Evolutionary conservation across 2,329 filamentous ascomycete genomes (phyloP).

Genomic region (Stagonosporopsis cucurbitacearum): DNA sequence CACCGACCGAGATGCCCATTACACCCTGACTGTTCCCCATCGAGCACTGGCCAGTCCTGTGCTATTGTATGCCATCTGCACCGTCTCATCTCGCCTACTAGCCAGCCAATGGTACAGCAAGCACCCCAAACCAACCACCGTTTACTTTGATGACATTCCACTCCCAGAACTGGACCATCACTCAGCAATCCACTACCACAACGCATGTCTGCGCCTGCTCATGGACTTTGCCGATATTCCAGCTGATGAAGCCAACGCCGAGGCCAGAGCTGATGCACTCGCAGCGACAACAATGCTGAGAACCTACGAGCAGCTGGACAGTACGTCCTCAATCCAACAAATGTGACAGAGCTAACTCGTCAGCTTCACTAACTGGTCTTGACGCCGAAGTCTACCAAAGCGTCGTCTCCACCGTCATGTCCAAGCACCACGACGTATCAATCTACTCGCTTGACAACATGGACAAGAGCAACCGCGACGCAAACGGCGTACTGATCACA

Average conservation of each 20-base stretch:
- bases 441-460: conserved; percentile 6
- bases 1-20: not conserved
- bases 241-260: not conserved
- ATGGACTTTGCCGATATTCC: conserved; percentile 2
- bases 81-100: not conserved
- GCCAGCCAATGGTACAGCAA: not conserved
- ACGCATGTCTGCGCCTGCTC: not conserved
- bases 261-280: not conserved
- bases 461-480: not conserved
- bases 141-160: not conserved
- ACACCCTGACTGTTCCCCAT: not conserved
- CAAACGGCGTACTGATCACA: not conserved
- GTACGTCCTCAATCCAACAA: not conserved
- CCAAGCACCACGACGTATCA: not conserved
- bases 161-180: not conserved
- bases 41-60: not conserved
- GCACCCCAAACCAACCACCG: not conserved
- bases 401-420: conserved; percentile 3
- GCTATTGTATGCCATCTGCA: not conserved
- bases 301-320: not conserved
- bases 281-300: not conserved
- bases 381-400: conserved; percentile 1
- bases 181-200: conserved; percentile 3
- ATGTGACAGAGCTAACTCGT: not conserved
- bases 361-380: not conserved